A percentile compares a stretch with the other conserved stretches of the same genome.
Evolutionary conservation across 768 basidiomycete genomes (phyloP).

Genomic region (Tephrocybe rancida): DNA sequence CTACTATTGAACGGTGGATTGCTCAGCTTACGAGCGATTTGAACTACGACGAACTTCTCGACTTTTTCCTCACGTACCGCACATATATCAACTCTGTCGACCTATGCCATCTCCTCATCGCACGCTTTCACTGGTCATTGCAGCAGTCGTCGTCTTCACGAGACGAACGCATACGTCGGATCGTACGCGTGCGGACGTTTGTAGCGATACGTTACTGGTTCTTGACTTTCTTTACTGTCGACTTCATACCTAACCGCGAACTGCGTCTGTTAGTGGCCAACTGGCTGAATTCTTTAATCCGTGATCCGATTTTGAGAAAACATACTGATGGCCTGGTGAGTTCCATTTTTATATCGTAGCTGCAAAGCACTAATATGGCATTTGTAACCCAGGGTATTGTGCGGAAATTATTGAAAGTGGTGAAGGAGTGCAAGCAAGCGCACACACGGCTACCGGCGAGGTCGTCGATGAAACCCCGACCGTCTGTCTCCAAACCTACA

Average conservation of each 20-base stretch:
- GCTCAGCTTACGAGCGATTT: slow-evolving; percentile 87
- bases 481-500: slow-evolving; percentile 36
- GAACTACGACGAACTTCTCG: slow-evolving; percentile 83
- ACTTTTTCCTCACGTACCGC: slow-evolving; percentile 92
- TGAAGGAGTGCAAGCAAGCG: slow-evolving; percentile 76
- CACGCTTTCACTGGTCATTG: slow-evolving; percentile 89
- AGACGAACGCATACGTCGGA: slow-evolving; percentile 72
- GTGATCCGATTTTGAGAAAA: slow-evolving; percentile 68
- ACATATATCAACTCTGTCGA: slow-evolving; percentile 81
- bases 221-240: slow-evolving; percentile 85
- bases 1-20: slow-evolving; percentile 92
- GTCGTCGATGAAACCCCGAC: slow-evolving; percentile 27
- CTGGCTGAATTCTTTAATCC: slow-evolving; percentile 80
- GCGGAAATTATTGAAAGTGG: slow-evolving; percentile 79
- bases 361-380: slow-evolving; percentile 7
- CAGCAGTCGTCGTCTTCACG: slow-evolving; percentile 46
- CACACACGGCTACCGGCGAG: slow-evolving; percentile 48
- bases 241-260: slow-evolving; percentile 83
- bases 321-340: slow-evolving; percentile 75
- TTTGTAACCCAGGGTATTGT: slow-evolving; percentile 64
- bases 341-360: slow-evolving; percentile 13
- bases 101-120: slow-evolving; percentile 79
- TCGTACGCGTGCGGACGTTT: slow-evolving; percentile 88
- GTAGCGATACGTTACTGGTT: slow-evolving; percentile 91
- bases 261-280: slow-evolving; percentile 70